Conservation (phyloP, 106 monocot species). For the Narthecium ossifragum region DNA sequence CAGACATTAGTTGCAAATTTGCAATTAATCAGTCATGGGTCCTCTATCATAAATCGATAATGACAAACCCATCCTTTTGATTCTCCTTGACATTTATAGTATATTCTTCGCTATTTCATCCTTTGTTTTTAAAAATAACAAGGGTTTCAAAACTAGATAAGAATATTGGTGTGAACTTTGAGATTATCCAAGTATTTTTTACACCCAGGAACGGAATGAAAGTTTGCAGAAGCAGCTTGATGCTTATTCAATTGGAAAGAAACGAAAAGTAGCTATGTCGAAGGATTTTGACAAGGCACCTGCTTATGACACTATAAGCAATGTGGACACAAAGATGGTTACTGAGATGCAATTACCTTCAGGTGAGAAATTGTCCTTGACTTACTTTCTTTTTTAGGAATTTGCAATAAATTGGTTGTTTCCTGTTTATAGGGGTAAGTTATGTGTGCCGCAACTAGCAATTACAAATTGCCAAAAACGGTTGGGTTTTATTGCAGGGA, state of each 20-base stretch:
- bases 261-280: conserved; percentile 44
- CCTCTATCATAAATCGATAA: neutral
- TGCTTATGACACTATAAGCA: conserved; percentile 10
- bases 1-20: no score
- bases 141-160: neutral
- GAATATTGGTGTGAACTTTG: neutral
- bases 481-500: neutral
- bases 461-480: neutral
- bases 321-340: conserved; percentile 4
- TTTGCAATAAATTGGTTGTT: neutral
- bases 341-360: conserved; percentile 15
- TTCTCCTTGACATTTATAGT: neutral
- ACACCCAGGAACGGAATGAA: conserved; percentile 50
- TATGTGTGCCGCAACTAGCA: neutral
- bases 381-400: neutral
- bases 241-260: conserved; percentile 49
- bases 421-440: neutral
- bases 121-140: neutral
- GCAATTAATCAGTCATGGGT: neutral
- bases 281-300: conserved; percentile 23
- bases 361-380: conserved; percentile 7
- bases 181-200: neutral
- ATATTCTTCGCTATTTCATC: neutral
- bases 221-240: conserved; percentile 61
- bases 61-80: neutral